Evolutionary conservation across 345 rosid genomes (phyloP), one percentile per base, ranked within the genome.

Genomic region (Geranium brycei): DNA sequence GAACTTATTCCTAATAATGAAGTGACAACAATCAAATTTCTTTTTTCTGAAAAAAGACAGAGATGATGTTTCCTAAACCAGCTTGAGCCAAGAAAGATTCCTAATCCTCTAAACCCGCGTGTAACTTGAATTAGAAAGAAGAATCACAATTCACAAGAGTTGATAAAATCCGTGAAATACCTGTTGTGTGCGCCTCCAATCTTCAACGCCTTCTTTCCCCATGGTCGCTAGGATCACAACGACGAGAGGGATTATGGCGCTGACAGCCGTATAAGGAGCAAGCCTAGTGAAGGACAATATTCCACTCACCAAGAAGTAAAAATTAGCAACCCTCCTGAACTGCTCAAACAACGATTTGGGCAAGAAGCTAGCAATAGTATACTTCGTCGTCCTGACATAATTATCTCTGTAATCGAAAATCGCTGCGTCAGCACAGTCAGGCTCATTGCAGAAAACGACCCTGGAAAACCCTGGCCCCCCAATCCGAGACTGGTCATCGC

Each of bases 191-290:
- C 70, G 61, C 64, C 51, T 47, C 70, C 70, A 67, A 60, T 67
- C 70, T 31, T 67, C 70, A 7, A 51, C 19, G 5, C 31, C 62
- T 16, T 67, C 70, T 56, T 67, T 67, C 10, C 30, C 64, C 64
- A 62, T 62, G 1, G 70, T 67, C 7, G 64, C 61, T 1, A 18
- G 38, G 6, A 67, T 28, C 12, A 67, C 58, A 55, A 92, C 59
- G 62, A 84, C 28, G 19, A 67, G 64, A 28, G 64, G 65, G 28
- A 60, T 16, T 4, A 61, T n/a, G 17, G 28, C 19, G 51, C 59
- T 55, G 16, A 51, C 59, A 12, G 60, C 59, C 5, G 59, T 8
- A 17, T 23, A 67, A 4, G 41, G 60, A 7, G 65, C 28, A 31
- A 67, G 65, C 1, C 40, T 41, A 7, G 58, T 51, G 51, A 41